Evolutionary conservation across 306 rosid genomes (phyloP), one percentile per base, ranked within the genome.

Genomic region (Clitoria ternatea): DNA sequence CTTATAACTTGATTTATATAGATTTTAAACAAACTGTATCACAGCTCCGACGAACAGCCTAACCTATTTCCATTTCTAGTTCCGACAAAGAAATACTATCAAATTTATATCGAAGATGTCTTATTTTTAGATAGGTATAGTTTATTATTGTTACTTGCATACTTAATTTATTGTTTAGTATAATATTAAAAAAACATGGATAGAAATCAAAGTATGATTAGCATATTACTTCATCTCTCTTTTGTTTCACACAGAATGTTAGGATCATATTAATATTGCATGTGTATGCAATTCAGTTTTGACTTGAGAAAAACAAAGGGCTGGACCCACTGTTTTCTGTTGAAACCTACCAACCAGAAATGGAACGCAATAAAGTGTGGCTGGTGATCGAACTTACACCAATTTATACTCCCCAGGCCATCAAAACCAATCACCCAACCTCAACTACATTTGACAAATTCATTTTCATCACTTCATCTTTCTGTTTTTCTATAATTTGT

Each of bases 331-430:
- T 2, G 10, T 54, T 70, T 72, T 22, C 12, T 13, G 69, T 1
- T 35, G 74, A 32, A 52, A 62, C 69, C 36, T 24, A 35, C 49
- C 64, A 72, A 44, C 69, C 6, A 37, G 55, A 53, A 24, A 2
- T 6, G 14, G 24, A 1, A 6, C 7, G 52, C 68, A 72, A 64
- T 78, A 64, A 72, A 65, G 82, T 8, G 13, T 3, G 64, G 74
- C 18, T 44, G 74, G 69, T 37, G 24, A 78, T 67, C 78, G 1
- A 78, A 78, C 78, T 54, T 22, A 24, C 3, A 30, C 59, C 48
- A 64, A 40, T 65, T 50, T 59, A 5, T 14, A 2, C 32, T 42
- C 54, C 26, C 6, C 24, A 37, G 15, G 0, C 7, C 17, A 54
- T 17, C 66, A 47, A 2, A 36, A 63, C 27, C 12, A 1, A 12